Percentiles rank a stretch among this genome's conserved stretches.
phyloP scores from a whole-genome alignment of 2,329 filamentous ascomycete genomes.

The Thyridium curvatum region DNA sequence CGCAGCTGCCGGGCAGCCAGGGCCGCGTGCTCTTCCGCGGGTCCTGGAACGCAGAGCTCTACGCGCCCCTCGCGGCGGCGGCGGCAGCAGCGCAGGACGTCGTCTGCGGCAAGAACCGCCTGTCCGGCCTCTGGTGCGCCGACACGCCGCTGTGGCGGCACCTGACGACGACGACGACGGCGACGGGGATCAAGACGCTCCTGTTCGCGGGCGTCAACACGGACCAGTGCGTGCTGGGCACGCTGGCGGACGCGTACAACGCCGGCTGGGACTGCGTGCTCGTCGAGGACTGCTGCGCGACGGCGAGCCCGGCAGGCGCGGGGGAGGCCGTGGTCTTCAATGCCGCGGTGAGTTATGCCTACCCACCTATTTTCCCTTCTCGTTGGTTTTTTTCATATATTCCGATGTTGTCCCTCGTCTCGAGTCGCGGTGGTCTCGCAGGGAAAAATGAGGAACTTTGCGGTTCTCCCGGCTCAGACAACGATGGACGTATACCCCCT shows the following conservation, averaged over 20 bases:
- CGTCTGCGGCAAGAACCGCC: conserved; percentile 49
- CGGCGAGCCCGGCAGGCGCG: conserved; percentile 30
- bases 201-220: conserved; percentile 56
- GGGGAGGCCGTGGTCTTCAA: conserved; percentile 27
- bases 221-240: conserved; percentile 54
- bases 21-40: conserved; percentile 42
- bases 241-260: conserved; percentile 47
- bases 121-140: conserved; percentile 48
- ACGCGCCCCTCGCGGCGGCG: conserved; percentile 32
- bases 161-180: conserved; percentile 24
- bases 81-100: conserved; percentile 29
- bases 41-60: conserved; percentile 51
- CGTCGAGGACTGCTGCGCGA: conserved; percentile 48
- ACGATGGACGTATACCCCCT: too few species aligned
- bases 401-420: too few species aligned
- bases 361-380: background rate
- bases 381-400: background rate
- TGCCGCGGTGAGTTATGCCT: conserved; percentile 22
- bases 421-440: too few species aligned
- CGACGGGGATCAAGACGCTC: conserved; percentile 35
- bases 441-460: too few species aligned
- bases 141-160: conserved; percentile 33
- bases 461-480: too few species aligned
- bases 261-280: conserved; percentile 50
- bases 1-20: conserved; percentile 34